These are phyloP conservation scores for Letharia lupina DNA, from an alignment of 495 filamentous ascomycete genomes.

Conservation along the genomic window DNA sequence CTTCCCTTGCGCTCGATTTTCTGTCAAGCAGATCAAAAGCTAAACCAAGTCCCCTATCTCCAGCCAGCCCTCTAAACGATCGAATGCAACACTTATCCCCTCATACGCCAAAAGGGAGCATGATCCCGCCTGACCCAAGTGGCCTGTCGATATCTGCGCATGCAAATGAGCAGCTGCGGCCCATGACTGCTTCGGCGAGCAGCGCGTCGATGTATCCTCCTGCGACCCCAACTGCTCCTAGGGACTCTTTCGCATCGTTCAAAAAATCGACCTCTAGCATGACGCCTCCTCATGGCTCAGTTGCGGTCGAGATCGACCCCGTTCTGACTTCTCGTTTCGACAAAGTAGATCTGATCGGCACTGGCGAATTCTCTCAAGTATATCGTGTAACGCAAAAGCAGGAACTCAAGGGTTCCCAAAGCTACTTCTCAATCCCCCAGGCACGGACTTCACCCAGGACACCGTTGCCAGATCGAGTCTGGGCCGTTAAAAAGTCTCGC, in stretches of 20 bases:
- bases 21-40: conserved; percentile 32
- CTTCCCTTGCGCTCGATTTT: conserved; percentile 28
- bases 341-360: conserved; percentile 66
- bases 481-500: conserved; percentile 88
- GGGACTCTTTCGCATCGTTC: conserved; percentile 47
- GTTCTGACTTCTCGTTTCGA: conserved; percentile 63
- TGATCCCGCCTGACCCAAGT: conserved; percentile 74
- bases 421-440: conserved; percentile 38
- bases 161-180: conserved; percentile 37
- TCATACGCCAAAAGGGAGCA: conserved; percentile 67
- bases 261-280: conserved; percentile 40
- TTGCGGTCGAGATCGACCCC: conserved; percentile 60
- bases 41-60: conserved; percentile 38
- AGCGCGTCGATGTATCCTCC: conserved; percentile 48
- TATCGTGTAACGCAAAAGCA: conserved; percentile 62
- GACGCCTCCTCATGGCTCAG: conserved; percentile 47
- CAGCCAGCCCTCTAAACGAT: conserved; percentile 46
- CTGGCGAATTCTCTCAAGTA: conserved; percentile 87
- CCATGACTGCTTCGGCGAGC: conserved; percentile 35
- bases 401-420: conserved; percentile 33
- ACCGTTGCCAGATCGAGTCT: conserved; percentile 49
- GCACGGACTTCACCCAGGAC: conserved; percentile 36
- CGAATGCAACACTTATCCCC: conserved; percentile 52
- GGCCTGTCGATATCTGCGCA: conserved; percentile 65
- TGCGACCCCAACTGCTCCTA: conserved; percentile 70